A percentile compares a stretch with the other conserved stretches of the same genome.
phyloP scores from a whole-genome alignment of 805 yeast genomes.

The Metschnikowia amazonensis region DNA sequence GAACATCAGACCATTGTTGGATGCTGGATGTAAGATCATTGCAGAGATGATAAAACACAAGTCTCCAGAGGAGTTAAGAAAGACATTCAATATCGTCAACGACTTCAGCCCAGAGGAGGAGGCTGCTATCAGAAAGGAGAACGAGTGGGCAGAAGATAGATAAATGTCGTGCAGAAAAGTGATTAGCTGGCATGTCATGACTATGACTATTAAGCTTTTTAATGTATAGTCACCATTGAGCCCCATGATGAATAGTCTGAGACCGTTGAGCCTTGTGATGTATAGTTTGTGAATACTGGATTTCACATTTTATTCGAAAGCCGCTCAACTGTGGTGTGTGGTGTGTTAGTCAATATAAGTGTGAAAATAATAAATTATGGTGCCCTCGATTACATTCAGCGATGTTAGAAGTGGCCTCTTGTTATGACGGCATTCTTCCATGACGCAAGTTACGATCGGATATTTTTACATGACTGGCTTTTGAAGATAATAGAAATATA shows the following conservation, averaged over 20 bases:
- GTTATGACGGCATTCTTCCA: background rate
- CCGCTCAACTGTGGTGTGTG: background rate
- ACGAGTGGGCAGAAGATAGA: conserved; percentile 90
- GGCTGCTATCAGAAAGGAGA: conserved; percentile 81
- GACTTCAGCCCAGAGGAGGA: conserved; percentile 87
- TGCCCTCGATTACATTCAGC: background rate
- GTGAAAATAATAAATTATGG: background rate
- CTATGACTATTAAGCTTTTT: background rate
- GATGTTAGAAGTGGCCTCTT: background rate
- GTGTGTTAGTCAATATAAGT: background rate
- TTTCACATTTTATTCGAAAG: background rate
- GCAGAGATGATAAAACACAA: conserved; percentile 83
- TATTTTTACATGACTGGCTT: background rate
- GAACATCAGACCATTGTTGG: conserved; percentile 69
- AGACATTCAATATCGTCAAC: conserved; percentile 74
- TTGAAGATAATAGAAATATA: no score
- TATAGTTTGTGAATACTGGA: background rate
- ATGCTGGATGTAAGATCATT: conserved; percentile 76
- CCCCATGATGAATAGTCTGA: background rate
- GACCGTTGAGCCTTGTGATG: background rate
- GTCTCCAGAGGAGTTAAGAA: conserved; percentile 75
- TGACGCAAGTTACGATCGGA: background rate
- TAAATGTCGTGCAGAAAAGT: conserved; percentile 19
- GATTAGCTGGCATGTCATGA: background rate
- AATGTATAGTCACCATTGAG: no score